phyloP scores from a whole-genome alignment of 2,329 filamentous ascomycete genomes.

The Pyrenophora graminea region DNA sequence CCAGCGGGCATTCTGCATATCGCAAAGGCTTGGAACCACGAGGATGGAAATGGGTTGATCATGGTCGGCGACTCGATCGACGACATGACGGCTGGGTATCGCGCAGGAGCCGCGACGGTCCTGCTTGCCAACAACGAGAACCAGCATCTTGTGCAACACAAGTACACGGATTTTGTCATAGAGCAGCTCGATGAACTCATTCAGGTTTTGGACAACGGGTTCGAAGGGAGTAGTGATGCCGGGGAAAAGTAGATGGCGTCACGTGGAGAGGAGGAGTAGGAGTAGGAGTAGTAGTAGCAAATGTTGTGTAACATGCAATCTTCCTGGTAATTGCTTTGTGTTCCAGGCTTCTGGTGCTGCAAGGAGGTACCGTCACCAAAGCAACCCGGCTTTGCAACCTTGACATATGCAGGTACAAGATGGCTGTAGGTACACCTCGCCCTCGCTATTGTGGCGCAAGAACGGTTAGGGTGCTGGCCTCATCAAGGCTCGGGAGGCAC shows the following conservation, averaged over 20 bases:
- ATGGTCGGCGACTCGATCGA: constrained; percentile 73
- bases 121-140: constrained; percentile 85
- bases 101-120: constrained; percentile 88
- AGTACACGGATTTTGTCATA: constrained; percentile 78
- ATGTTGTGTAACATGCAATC: background rate
- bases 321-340: background rate
- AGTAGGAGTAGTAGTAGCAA: background rate
- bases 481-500: constrained; percentile 2
- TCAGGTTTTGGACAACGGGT: constrained; percentile 73
- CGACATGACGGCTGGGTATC: constrained; percentile 85
- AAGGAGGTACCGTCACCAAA: constrained; percentile 6
- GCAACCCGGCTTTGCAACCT: constrained; percentile 3
- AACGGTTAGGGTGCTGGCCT: background rate
- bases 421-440: background rate
- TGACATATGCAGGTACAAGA: constrained; percentile 1
- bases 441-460: background rate
- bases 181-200: constrained; percentile 73
- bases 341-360: background rate
- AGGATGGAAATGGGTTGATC: constrained; percentile 53
- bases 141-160: constrained; percentile 67
- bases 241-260: background rate
- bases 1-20: constrained; percentile 89
- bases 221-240: constrained; percentile 57
- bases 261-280: background rate
- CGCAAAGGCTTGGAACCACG: constrained; percentile 69